Evolutionary conservation across 2,329 filamentous ascomycete genomes (phyloP).

Genomic region (Coniella vitis): DNA sequence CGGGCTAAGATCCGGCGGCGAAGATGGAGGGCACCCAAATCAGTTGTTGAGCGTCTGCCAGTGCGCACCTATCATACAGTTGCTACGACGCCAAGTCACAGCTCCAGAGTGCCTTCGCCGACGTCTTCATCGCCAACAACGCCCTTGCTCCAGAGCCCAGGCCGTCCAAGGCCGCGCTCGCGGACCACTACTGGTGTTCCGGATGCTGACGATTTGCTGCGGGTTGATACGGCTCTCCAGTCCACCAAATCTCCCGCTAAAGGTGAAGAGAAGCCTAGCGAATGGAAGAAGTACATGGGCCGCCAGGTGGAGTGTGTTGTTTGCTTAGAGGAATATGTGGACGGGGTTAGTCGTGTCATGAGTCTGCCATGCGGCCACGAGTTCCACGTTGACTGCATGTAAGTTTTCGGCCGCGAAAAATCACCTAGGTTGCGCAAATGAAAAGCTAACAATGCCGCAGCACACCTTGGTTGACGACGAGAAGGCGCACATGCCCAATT

Average conservation of each 20-base stretch:
- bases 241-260: slow-evolving; percentile 28
- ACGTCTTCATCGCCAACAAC: slow-evolving; percentile 66
- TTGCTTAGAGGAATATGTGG: slow-evolving; percentile 91
- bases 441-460: slow-evolving; percentile 37
- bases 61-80: slow-evolving; percentile 94
- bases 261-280: slow-evolving; percentile 44
- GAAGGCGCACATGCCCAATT: slow-evolving; percentile 93
- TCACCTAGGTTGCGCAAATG: too few species aligned
- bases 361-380: slow-evolving; percentile 95
- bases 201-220: slow-evolving; percentile 40
- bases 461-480: slow-evolving; percentile 93
- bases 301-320: slow-evolving; percentile 85
- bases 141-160: slow-evolving; percentile 60
- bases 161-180: slow-evolving; percentile 54
- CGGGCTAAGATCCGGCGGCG: slow-evolving; percentile 82
- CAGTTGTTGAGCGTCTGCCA: slow-evolving; percentile 87
- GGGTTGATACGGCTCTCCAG: slow-evolving; percentile 36
- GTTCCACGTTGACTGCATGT: slow-evolving; percentile 98
- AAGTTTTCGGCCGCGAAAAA: slow-evolving; percentile 37
- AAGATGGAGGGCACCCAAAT: slow-evolving; percentile 96
- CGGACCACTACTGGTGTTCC: slow-evolving; percentile 56
- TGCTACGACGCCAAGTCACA: slow-evolving; percentile 49
- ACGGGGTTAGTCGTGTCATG: slow-evolving; percentile 93
- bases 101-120: slow-evolving; percentile 55
- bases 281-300: slow-evolving; percentile 63